These are phyloP conservation scores for Dryas alaskensis DNA, from an alignment of 306 rosid genomes.

Conservation along the genomic window DNA sequence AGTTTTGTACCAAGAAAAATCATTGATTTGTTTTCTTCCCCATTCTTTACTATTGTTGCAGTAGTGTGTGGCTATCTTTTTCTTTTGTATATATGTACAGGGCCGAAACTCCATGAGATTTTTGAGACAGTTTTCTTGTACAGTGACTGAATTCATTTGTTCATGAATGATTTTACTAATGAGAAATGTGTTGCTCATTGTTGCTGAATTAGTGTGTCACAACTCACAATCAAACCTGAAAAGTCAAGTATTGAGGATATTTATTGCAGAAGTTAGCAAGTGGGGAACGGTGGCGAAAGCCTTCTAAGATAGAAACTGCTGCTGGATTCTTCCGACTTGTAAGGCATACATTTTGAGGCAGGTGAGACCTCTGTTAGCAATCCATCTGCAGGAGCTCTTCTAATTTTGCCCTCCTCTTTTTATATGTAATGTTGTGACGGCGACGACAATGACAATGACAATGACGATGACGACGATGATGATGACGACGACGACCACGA, in stretches of 20 bases:
- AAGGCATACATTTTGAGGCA: no score
- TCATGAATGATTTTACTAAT: neutral
- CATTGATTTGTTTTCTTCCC: neutral
- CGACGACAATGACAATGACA: no score
- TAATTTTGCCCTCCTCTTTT: no score
- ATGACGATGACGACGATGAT: no score
- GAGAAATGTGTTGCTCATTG: neutral
- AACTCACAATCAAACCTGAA: neutral
- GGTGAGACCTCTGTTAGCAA: no score
- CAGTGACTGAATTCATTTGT: neutral
- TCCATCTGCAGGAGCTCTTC: no score
- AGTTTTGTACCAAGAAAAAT: neutral
- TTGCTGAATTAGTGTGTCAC: neutral
- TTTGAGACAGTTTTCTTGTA: neutral
- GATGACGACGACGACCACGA: no score
- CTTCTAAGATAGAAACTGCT: neutral
- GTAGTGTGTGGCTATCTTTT: neutral
- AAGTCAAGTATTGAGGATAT: neutral
- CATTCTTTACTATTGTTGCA: neutral
- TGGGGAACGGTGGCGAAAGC: neutral
- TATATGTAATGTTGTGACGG: no score
- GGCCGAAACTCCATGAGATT: neutral
- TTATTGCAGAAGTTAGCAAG: neutral
- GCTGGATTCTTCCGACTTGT: no score
- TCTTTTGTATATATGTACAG: neutral